Percentiles rank a stretch among this genome's conserved stretches.
Conservation (phyloP, 2,329 filamentous ascomycete species). For the Fusarium multiceps region DNA sequence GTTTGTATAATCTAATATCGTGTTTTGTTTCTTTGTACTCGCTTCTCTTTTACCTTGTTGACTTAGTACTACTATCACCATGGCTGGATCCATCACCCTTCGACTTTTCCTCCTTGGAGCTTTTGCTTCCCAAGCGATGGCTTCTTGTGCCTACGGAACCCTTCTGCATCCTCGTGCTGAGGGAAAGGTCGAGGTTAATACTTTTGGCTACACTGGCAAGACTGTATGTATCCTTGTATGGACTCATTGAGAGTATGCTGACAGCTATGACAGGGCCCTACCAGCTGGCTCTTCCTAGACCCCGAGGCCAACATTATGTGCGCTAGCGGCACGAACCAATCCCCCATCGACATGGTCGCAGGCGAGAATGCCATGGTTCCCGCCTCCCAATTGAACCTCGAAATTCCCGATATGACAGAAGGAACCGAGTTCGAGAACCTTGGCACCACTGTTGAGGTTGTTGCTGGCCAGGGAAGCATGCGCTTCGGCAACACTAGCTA, state of each 20-base stretch:
- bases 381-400: conserved; percentile 49
- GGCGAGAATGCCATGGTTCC: conserved; percentile 43
- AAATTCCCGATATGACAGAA: conserved; percentile 51
- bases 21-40: conserved; percentile 4
- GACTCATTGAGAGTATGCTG: neutral
- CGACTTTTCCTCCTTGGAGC: conserved; percentile 22
- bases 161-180: conserved; percentile 50
- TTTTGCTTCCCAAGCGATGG: conserved; percentile 39
- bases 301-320: conserved; percentile 57
- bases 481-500: conserved; percentile 55
- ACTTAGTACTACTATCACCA: neutral
- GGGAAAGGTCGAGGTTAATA: conserved; percentile 47
- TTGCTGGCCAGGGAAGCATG: conserved; percentile 55
- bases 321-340: conserved; percentile 61
- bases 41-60: neutral
- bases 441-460: conserved; percentile 63
- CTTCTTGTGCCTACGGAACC: conserved; percentile 56
- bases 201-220: conserved; percentile 49
- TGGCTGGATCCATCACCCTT: conserved; percentile 28
- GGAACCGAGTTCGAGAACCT: conserved; percentile 62
- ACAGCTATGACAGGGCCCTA: conserved; percentile 53
- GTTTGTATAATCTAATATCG: conserved; percentile 2
- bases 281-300: conserved; percentile 63
- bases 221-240: neutral
- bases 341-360: conserved; percentile 64